Evolutionary conservation across 108 stramenopile genomes (phyloP), one percentile per base, ranked within the genome.

Genomic region (Licmophora abbreviata): DNA sequence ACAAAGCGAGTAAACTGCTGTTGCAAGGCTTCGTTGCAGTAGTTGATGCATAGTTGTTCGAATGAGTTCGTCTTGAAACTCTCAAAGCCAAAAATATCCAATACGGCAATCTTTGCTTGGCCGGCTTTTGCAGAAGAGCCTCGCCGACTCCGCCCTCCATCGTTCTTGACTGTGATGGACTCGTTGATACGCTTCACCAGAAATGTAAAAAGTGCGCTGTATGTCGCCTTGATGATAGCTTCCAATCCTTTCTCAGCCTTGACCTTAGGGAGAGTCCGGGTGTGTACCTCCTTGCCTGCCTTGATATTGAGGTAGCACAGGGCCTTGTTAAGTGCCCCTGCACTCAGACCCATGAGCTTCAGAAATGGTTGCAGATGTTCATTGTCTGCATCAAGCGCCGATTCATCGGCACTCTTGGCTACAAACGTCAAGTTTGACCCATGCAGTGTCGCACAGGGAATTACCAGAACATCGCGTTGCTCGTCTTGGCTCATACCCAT

Each of bases 41-140:
- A 94, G 76, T 95, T 96, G 69, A 97, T 97, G 62, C 93, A 95
- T 25, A 95, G 68, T 55, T 97, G 94, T 67, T 95, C 94, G 58
- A 97, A 95, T 24, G 72, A 71, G 46, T 87, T 83, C 8, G 42
- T 27, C 48, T 72, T 52, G 57, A 94, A 94, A 30, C 74, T 73
- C 69, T 95, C 93, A 55, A 95, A 95, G 12, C 93, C 93, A 59
- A 93, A 94, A 52, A 95, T 95, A 65, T 95, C 93, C 48, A 68
- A 47, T 35, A 93, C 79, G 52, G 85, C 85, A 26, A 88, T 91
- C 37, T 51, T 58, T 10, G 68, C 74, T 37, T 49, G 23, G 0
- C 4, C 28, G 9, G 17, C 34, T 4, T 10, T 27, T 1, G 52
- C 38, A 27, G 18, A 15, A 37, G 20, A 24, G 33, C 48, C 4